A percentile compares a stretch with the other conserved stretches of the same genome.
Conservation (phyloP, 1,139 yeast genomes). For the Saccharomyces pastorianus region DNA sequence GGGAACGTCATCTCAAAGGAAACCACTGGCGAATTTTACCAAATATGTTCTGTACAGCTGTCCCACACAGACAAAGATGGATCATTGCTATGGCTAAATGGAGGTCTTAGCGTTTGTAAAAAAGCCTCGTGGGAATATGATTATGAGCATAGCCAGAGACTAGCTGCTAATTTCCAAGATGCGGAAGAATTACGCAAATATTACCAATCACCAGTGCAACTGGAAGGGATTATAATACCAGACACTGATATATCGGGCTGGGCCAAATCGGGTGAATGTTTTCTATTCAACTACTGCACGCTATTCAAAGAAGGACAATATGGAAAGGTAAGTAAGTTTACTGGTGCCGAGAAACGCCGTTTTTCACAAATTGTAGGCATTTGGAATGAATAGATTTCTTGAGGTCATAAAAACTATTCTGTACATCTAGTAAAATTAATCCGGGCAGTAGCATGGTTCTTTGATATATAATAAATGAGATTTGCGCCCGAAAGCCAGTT, state of each 20-base stretch:
- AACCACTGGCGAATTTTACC: constrained; percentile 1
- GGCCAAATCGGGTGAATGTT: neutral
- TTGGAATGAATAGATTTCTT: neutral
- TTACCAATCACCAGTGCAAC: neutral
- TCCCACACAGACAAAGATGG: constrained; percentile 4
- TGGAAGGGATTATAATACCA: neutral
- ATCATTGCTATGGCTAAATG: constrained; percentile 7
- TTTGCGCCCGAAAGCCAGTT: neutral
- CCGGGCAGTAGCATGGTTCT: neutral
- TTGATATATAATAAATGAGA: neutral
- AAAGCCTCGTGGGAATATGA: neutral
- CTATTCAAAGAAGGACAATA: neutral
- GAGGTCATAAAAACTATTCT: neutral
- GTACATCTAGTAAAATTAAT: neutral
- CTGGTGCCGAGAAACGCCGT: neutral
- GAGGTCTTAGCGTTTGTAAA: constrained; percentile 8
- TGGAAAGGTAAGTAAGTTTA: neutral
- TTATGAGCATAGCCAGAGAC: neutral
- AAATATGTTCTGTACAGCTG: constrained; percentile 7
- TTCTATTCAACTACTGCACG: neutral
- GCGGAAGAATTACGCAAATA: neutral
- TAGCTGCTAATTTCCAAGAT: neutral
- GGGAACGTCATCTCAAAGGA: neutral
- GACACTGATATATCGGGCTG: neutral
- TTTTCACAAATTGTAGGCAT: neutral